Conservation (phyloP, 805 yeast species). For the Metschnikowia continentalis region DNA sequence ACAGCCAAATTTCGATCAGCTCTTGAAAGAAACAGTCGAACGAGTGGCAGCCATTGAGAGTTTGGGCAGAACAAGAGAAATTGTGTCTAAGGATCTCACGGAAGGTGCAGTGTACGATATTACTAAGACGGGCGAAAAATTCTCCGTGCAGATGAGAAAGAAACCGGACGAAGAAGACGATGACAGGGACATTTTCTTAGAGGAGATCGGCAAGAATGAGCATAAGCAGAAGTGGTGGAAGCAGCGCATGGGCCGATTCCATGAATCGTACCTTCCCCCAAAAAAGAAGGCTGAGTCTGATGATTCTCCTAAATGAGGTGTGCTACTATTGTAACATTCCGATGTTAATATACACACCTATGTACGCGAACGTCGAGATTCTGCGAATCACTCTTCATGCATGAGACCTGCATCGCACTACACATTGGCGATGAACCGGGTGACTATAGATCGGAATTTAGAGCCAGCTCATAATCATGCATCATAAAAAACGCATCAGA, state of each 20-base stretch:
- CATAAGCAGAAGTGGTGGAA: slow-evolving; percentile 43
- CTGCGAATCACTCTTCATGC: not conserved
- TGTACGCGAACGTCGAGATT: not conserved
- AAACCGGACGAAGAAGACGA: slow-evolving; percentile 20
- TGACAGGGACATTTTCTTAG: slow-evolving; percentile 23
- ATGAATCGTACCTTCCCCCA: slow-evolving; percentile 20
- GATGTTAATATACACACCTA: not conserved
- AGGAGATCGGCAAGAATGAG: slow-evolving; percentile 17
- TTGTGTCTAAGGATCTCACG: slow-evolving; percentile 65
- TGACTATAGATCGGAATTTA: not conserved
- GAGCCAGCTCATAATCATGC: not conserved
- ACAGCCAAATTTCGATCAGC: slow-evolving; percentile 65
- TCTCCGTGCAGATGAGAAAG: slow-evolving; percentile 12
- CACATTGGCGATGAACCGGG: not conserved
- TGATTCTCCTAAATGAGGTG: not conserved
- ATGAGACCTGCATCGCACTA: not conserved
- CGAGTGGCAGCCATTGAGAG: slow-evolving; percentile 75
- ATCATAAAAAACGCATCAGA: not conserved
- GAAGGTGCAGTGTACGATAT: slow-evolving; percentile 45
- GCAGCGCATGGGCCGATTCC: slow-evolving; percentile 37
- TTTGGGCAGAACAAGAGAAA: slow-evolving; percentile 70
- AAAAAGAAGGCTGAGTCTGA: not conserved
- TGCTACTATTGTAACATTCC: not conserved
- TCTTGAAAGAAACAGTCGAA: slow-evolving; percentile 59
- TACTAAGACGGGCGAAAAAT: slow-evolving; percentile 12